Conservation (phyloP, 208 protist species). For the Vickermania ingenoplastis region DNA sequence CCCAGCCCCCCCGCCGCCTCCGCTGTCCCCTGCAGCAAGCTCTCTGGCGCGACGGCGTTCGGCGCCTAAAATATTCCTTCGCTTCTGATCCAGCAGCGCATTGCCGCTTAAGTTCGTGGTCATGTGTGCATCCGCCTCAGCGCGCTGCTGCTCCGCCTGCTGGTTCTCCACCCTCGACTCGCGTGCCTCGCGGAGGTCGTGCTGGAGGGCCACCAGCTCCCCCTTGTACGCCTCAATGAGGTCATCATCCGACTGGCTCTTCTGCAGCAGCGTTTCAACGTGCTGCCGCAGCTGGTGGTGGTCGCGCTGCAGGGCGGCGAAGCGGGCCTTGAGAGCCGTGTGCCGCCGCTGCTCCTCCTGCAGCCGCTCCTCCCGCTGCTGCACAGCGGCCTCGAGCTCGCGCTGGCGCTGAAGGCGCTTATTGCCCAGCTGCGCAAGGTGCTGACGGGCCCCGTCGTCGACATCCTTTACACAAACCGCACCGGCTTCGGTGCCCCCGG, state of each 20-base stretch:
- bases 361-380: constrained; percentile 11
- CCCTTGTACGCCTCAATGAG: constrained; percentile 57
- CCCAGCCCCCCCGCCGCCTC: too few species aligned
- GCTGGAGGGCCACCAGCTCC: constrained; percentile 17
- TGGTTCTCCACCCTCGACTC: constrained; percentile 17
- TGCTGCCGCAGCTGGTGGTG: constrained; percentile 45
- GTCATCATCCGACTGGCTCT: constrained; percentile 60
- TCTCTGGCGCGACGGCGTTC: not conserved
- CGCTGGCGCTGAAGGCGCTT: constrained; percentile 31
- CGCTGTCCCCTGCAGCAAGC: too few species aligned
- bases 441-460: constrained; percentile 46
- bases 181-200: not conserved
- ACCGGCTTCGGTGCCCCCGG: not conserved
- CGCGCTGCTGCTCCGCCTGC: constrained; percentile 4
- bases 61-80: not conserved
- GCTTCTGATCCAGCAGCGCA: constrained; percentile 2
- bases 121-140: not conserved
- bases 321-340: constrained; percentile 39
- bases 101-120: not conserved
- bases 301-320: constrained; percentile 41
- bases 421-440: constrained; percentile 26
- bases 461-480: constrained; percentile 20
- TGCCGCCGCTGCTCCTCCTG: constrained; percentile 24
- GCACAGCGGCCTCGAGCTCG: constrained; percentile 26
- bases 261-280: constrained; percentile 48